Base-by-base conservation (phyloP, 306 rosid species). In the Pyrus betulifolia region DNA sequence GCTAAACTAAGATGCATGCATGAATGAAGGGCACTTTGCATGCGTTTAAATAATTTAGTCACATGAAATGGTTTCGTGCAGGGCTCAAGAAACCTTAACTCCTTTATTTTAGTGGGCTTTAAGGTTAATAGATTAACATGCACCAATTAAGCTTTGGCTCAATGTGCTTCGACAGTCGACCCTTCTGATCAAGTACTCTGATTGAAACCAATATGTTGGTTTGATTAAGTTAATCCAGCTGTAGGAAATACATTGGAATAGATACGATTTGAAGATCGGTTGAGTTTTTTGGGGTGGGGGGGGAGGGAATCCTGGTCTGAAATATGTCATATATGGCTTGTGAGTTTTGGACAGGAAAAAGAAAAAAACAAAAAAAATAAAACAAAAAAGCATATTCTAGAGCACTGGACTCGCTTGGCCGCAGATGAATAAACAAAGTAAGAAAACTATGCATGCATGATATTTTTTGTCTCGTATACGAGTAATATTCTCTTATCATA, bases 81-180 rank as follows among this genome's bases (percentile, higher is more conserved):
- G 61, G 81, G 85, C 83, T 80, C 83, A 70, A 84, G 81, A 73
- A 70, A 82, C 44, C 76, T 70, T 52, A 61, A 69, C 23, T 19
- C 14, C 51, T 61, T 73, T 15, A 28, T 68, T 30, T 70, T 81
- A 74, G 69, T 67, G 82, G 76, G 78, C n/a, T 70, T 78, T 79
- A 74, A 78, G 77, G 80, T 44, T 25, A 54, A 17, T 68, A 30
- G 35, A 69, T 74, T 67, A 74, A 31, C 33, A 58, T 21, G 58
- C 3, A 54, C 31, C 58, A 4, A 49, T 52, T 8, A n/a, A 14
- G 35, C 42, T 52, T 62, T 55, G 74, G 73, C 31, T 60, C 28
- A 72, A 44, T 30, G 25, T 52, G 4, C 2, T 40, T 8, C 6
- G 58, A 14, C n/a, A 27, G 18, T 8, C 18, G 58, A 14, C n/a